Evolutionary conservation across 2,329 filamentous ascomycete species (phyloP), one percentile per base, ranked within the genome.

Genomic region (Aspergillus thermomutatus): DNA sequence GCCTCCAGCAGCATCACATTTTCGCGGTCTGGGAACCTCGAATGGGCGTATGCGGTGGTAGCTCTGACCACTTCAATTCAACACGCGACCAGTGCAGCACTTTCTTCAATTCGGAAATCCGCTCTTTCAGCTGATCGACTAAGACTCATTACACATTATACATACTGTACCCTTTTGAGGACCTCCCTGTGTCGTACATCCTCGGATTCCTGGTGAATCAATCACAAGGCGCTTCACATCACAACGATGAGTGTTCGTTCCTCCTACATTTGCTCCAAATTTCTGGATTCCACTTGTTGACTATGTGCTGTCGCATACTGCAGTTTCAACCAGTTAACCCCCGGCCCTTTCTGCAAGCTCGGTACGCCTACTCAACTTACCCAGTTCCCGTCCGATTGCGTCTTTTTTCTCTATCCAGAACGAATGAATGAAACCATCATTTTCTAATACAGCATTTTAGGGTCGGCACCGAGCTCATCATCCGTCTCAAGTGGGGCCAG

Each of bases 401-500:
- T 23, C 49, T 21, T n/a, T 43, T 17, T 7, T 17, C 31, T 17
- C 5, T 17, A 17, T 23, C 34, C 6, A 47, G 46, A 49, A 14
- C 9, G 50, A 47, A 4, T 26, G 27, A 52, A 17, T 46, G 3
- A 25, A 10, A 19, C 28, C 7, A 25, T 48, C 9, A 47, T 57
- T 60, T 59, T 56, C 59, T 62, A 60, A 63, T 21, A 11, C 9
- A 31, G 10, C 45, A 50, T 14, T 54, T 25, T 63, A 92, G 89
- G 62, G 89, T 99, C 78, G 90, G 95, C 80, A 90, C 95, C 75
- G 86, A 93, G 70, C 87, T 99, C 71, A 82, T 92, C 62, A 89
- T 99, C 62, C 91, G 92, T 68, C 84, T 99, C 63, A 99, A 99
- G 84, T 99, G 94, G 94, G 92, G 91, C 67, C 88, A 97, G 77